A percentile compares a stretch with the other conserved stretches of the same genome.
Evolutionary conservation across 2,329 filamentous ascomycete genomes (phyloP).

Genomic region (Neophaeococcomyces aloes): DNA sequence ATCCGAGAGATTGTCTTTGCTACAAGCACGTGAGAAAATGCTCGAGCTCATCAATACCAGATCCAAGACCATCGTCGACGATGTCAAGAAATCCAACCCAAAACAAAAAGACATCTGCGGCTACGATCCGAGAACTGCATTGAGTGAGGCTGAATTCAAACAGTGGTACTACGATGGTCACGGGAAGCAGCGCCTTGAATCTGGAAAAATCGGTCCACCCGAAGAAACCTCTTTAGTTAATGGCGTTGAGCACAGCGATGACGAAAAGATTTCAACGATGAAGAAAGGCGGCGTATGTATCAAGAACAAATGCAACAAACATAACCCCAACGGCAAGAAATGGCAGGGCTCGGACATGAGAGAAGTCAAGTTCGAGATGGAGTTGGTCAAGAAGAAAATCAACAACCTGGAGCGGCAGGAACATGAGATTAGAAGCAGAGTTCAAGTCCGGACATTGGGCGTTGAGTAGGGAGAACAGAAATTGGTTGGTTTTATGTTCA

Average conservation of each 20-base stretch:
- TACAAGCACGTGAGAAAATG: constrained; percentile 33
- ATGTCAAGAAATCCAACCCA: constrained; percentile 34
- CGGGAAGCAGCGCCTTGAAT: constrained; percentile 26
- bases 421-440: constrained; percentile 15
- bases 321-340: constrained; percentile 26
- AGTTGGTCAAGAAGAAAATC: constrained; percentile 15
- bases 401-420: constrained; percentile 12
- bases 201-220: constrained; percentile 25
- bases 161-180: constrained; percentile 34
- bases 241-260: constrained; percentile 21
- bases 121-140: constrained; percentile 37
- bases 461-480: too few relatives aligned
- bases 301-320: constrained; percentile 39
- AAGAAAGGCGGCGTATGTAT: constrained; percentile 35
- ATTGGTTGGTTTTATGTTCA: too few relatives aligned
- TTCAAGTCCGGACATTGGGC: constrained; percentile 12
- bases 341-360: constrained; percentile 30
- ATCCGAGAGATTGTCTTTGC: constrained; percentile 30
- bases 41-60: constrained; percentile 33
- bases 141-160: constrained; percentile 40
- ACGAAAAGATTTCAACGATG: constrained; percentile 25
- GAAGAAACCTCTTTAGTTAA: constrained; percentile 22
- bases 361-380: constrained; percentile 22
- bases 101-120: constrained; percentile 41
- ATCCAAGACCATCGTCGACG: constrained; percentile 33